A percentile compares a stretch with the other conserved stretches of the same genome.
These are phyloP conservation scores for Penicillium frequentans DNA, from an alignment of 2,329 filamentous ascomycete species.

Conservation along the genomic window DNA sequence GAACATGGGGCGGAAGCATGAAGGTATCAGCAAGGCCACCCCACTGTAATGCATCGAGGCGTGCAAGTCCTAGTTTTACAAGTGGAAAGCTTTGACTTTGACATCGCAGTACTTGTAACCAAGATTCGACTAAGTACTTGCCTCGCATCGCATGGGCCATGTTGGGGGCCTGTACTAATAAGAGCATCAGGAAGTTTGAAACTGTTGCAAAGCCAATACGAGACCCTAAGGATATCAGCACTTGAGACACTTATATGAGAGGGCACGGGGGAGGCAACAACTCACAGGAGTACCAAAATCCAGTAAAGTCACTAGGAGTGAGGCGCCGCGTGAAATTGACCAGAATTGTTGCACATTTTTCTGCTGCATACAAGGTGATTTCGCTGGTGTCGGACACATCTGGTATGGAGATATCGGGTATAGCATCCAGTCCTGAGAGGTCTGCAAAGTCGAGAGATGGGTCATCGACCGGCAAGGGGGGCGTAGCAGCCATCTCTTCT, in stretches of 20 bases:
- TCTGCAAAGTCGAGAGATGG: constrained; percentile 26
- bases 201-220: constrained; percentile 36
- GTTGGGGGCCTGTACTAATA: constrained; percentile 33
- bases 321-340: constrained; percentile 29
- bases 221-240: constrained; percentile 22
- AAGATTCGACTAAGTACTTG: constrained; percentile 30
- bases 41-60: constrained; percentile 33
- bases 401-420: constrained; percentile 27
- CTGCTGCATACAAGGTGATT: constrained; percentile 29
- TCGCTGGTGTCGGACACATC: constrained; percentile 27
- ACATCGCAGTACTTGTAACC: constrained; percentile 29
- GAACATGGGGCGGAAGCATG: constrained; percentile 27
- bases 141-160: constrained; percentile 25
- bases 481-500: constrained; percentile 24
- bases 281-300: constrained; percentile 37
- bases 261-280: neutral
- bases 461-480: constrained; percentile 17
- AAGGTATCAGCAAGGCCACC: constrained; percentile 26
- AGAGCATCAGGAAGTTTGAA: constrained; percentile 34
- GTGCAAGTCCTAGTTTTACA: constrained; percentile 31
- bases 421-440: constrained; percentile 20
- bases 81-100: constrained; percentile 31
- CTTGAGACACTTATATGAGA: neutral
- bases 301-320: constrained; percentile 28
- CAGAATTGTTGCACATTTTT: constrained; percentile 32